Conservation (phyloP, 2,329 filamentous ascomycete genomes). For the Samsoniella hepiali region DNA sequence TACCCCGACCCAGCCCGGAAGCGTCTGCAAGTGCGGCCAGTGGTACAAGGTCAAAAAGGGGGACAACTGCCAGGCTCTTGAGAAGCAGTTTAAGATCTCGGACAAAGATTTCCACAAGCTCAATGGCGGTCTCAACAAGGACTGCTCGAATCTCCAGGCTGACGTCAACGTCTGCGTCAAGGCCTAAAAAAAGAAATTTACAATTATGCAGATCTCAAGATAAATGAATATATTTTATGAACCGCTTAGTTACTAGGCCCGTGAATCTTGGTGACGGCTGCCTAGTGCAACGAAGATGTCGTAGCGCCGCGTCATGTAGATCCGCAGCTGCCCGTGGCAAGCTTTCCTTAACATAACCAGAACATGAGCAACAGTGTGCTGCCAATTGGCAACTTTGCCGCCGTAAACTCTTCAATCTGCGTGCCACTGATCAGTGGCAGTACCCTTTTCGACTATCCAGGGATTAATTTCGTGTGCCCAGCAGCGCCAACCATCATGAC, state of each 20-base stretch:
- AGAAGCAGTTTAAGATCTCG: background rate
- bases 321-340: background rate
- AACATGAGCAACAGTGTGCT: background rate
- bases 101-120: background rate
- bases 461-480: background rate
- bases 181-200: background rate
- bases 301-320: background rate
- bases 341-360: background rate
- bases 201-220: background rate
- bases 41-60: slow-evolving; percentile 19
- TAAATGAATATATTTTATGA: background rate
- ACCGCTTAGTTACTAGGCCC: background rate
- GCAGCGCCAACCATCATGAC: background rate
- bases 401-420: background rate
- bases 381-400: background rate
- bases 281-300: background rate
- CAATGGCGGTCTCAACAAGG: slow-evolving; percentile 10
- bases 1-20: slow-evolving; percentile 1
- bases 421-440: too few species aligned
- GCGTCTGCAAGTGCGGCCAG: slow-evolving; percentile 10
- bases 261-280: background rate
- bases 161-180: slow-evolving; percentile 16
- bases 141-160: slow-evolving; percentile 14
- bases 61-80: slow-evolving; percentile 16
- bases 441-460: background rate